Conservation (phyloP, 306 rosid species). For the Vigna hirtella region DNA sequence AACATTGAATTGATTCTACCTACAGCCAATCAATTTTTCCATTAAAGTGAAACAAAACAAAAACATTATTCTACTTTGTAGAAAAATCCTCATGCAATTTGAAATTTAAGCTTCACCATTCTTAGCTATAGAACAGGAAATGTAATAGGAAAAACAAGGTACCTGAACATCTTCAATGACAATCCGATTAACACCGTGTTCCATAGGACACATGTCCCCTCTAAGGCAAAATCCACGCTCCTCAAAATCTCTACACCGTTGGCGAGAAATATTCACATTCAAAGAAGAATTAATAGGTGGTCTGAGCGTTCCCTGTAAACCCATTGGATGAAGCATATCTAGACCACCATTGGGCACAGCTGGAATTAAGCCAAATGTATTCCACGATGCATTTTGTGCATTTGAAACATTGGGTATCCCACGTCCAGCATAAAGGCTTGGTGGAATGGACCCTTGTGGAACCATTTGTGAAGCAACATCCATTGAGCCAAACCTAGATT, state of each 20-base stretch:
- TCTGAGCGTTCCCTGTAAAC: conserved; percentile 87
- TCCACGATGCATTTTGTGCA: conserved; percentile 86
- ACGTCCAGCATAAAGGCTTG: conserved; percentile 72
- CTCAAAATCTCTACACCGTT: conserved; percentile 98
- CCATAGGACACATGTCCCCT: conserved; percentile 99
- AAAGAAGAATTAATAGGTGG: conserved; percentile 84
- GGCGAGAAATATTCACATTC: conserved; percentile 80
- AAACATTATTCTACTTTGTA: conserved; percentile 3
- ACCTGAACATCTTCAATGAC: conserved; percentile 99
- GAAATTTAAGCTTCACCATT: conserved; percentile 23
- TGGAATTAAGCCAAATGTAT: conserved; percentile 83
- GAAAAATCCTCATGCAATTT: conserved; percentile 14
- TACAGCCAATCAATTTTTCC: conserved; percentile 12
- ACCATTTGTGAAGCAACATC: conserved; percentile 88
- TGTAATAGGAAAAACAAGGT: conserved; percentile 30
- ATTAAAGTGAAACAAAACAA: conserved; percentile 26
- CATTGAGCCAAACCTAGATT: conserved; percentile 76
- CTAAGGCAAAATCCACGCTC: conserved; percentile 98
- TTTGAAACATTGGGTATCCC: conserved; percentile 87
- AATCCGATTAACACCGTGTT: conserved; percentile 95
- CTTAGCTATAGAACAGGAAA: conserved; percentile 32
- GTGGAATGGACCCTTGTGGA: conserved; percentile 83
- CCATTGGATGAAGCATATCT: conserved; percentile 85
- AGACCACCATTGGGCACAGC: conserved; percentile 83
- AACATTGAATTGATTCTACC: conserved; percentile 10